Evolutionary conservation across 2,329 filamentous ascomycete genomes (phyloP), one percentile per base, ranked within the genome.

Genomic region (Coniella vitis): DNA sequence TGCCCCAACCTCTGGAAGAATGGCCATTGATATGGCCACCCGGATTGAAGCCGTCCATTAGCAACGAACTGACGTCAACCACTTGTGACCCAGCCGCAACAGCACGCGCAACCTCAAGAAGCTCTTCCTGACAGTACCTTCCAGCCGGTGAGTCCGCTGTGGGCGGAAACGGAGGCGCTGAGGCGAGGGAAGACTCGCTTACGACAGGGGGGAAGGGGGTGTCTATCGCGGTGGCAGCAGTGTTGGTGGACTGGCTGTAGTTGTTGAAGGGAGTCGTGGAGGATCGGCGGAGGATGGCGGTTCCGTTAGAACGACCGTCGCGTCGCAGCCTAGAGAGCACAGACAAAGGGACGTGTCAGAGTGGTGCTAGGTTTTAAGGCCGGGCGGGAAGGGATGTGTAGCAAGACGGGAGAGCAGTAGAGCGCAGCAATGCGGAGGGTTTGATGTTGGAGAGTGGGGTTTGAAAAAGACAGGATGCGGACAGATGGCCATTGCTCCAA

Each of bases 31-130:
- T 70, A 44, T 82, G 77, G 51, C 82, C 79, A 20, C 48, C 41
- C 22, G 90, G 87, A 63, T 88, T 84, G 90, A 90, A 96, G 53
- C 82, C 82, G 48, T 81, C 75, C 58, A 86, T 78, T n/a, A 41
- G 38, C 22, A 41, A 16, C 20, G 38, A 41, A 21, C 20, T 41
- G 21, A 41, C 38, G 38, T 41, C 38, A n/a, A 41, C 22, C n/a
- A 8, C n/a, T 21, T 41, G 38, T 21, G 38, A 41, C 7, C 38
- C 38, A 9, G 38, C 38, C 4, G 17, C 61, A 85, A 90, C 49
- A 94, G 75, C 53, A 57, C 77, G 80, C 66, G 81, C 91, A 56
- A 95, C 78, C 48, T 83, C 79, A 50, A 95, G 72, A 54, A 96
- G 72, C 56, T 94, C 81, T 3, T 90, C 87, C 65, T 84, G 87